phyloP scores from a whole-genome alignment of 768 basidiomycete species.

The Pisolithus orientalis region DNA sequence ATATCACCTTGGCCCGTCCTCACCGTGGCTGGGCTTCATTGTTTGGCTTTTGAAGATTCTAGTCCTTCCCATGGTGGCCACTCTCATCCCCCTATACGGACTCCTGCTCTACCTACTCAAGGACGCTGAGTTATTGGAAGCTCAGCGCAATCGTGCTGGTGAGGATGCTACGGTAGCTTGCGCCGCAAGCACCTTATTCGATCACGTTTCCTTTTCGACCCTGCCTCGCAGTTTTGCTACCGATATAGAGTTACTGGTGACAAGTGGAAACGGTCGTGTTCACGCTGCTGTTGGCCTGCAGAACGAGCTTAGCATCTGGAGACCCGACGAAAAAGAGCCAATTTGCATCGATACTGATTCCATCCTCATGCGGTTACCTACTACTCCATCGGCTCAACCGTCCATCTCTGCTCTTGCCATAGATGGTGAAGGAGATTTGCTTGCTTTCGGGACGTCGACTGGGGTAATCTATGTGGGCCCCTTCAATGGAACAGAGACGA shows the following conservation, averaged over 20 bases:
- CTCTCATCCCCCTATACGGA: slow-evolving; percentile 66
- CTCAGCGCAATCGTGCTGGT: slow-evolving; percentile 62
- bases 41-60: slow-evolving; percentile 81
- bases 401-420: slow-evolving; percentile 59
- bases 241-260: slow-evolving; percentile 77
- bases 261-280: slow-evolving; percentile 59
- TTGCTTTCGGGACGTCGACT: slow-evolving; percentile 65
- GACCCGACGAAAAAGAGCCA: slow-evolving; percentile 36
- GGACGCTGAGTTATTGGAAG: slow-evolving; percentile 85
- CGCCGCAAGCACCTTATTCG: slow-evolving; percentile 29
- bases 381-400: slow-evolving; percentile 41
- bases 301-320: slow-evolving; percentile 74
- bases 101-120: slow-evolving; percentile 84
- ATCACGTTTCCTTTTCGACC: slow-evolving; percentile 52
- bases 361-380: slow-evolving; percentile 43
- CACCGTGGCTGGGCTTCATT: slow-evolving; percentile 47
- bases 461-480: slow-evolving; percentile 63
- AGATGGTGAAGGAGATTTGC: slow-evolving; percentile 51
- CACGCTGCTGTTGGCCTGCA: slow-evolving; percentile 70
- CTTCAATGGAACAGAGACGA: slow-evolving; percentile 36
- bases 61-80: slow-evolving; percentile 75
- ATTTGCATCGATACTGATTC: slow-evolving; percentile 46
- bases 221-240: slow-evolving; percentile 76
- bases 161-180: slow-evolving; percentile 30
- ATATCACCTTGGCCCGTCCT: slow-evolving; percentile 38